A percentile compares a stretch with the other conserved stretches of the same genome.
Evolutionary conservation across 2,329 filamentous ascomycete species (phyloP).

Genomic region (Penicillium janthinellum): DNA sequence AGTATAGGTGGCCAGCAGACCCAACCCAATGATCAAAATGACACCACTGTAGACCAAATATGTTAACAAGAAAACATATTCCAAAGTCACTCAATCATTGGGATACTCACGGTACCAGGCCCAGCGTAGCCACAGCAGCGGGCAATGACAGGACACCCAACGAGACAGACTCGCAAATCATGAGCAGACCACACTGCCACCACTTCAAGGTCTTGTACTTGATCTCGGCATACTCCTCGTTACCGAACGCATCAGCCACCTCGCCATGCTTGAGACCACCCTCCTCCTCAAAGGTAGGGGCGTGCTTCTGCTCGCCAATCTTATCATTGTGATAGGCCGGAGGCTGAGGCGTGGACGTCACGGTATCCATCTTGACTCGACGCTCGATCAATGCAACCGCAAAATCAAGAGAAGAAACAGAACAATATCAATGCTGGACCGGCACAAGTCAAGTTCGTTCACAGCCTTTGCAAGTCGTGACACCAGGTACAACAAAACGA

Average conservation of each 20-base stretch:
- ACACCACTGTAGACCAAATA: conserved; percentile 43
- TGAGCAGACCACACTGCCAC: conserved; percentile 31
- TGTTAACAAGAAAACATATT: not conserved
- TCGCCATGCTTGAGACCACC: conserved; percentile 24
- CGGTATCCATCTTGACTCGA: conserved; percentile 20
- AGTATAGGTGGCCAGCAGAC: conserved; percentile 60
- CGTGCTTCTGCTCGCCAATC: conserved; percentile 21
- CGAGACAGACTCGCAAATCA: conserved; percentile 32
- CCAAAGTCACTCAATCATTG: too few species aligned
- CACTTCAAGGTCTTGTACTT: conserved; percentile 32
- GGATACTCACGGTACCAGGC: conserved; percentile 21
- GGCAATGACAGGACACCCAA: conserved; percentile 29
- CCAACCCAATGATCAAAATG: conserved; percentile 57
- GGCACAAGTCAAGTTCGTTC: not conserved
- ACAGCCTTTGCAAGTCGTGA: not conserved
- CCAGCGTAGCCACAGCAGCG: conserved; percentile 25
- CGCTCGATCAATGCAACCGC: not conserved
- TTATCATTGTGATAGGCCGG: conserved; percentile 26
- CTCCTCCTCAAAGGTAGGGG: conserved; percentile 21
- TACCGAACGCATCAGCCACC: conserved; percentile 28
- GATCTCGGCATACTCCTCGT: conserved; percentile 29
- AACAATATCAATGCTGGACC: not conserved
- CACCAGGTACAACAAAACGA: not conserved
- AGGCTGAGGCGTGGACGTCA: conserved; percentile 13
- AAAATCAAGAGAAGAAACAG: not conserved